Evolutionary conservation across 2,329 filamentous ascomycete genomes (phyloP).

Genomic region (Monosporascus sp.): DNA sequence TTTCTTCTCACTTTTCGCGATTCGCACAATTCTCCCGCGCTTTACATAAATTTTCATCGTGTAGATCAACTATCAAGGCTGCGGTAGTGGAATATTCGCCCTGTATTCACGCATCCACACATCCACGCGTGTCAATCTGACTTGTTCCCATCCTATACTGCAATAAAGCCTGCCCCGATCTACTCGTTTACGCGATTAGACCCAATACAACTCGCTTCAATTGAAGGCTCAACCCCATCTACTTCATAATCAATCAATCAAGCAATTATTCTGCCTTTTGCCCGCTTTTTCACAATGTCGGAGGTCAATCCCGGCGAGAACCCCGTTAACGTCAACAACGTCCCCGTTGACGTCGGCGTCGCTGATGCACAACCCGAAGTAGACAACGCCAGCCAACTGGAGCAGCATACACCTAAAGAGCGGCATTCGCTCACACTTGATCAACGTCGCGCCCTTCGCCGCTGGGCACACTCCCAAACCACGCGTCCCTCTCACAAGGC

Average conservation of each 20-base stretch:
- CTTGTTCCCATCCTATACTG: not conserved
- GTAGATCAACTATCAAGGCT: not conserved
- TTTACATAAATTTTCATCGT: not conserved
- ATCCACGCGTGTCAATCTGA: not conserved
- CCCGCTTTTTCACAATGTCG: not conserved
- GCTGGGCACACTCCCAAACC: conserved; percentile 53
- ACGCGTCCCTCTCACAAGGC: conserved; percentile 54
- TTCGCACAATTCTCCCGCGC: not conserved
- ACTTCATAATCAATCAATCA: not conserved
- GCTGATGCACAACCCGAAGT: not conserved
- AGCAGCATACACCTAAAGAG: conserved; percentile 33
- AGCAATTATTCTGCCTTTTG: not conserved
- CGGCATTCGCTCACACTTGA: conserved; percentile 57
- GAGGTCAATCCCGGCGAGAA: not conserved
- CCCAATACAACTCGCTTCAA: not conserved
- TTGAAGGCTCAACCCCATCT: not conserved
- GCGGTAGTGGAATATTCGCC: not conserved
- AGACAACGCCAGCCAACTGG: not conserved
- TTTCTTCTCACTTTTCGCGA: not conserved
- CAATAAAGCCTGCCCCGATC: not conserved
- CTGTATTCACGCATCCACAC: not conserved
- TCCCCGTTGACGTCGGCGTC: not conserved
- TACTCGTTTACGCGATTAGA: conserved; percentile 1
- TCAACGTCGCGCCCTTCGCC: conserved; percentile 54
- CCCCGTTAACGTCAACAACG: not conserved